Base-by-base conservation (phyloP, 2,329 filamentous ascomycete species). In the Xylaria sp. region DNA sequence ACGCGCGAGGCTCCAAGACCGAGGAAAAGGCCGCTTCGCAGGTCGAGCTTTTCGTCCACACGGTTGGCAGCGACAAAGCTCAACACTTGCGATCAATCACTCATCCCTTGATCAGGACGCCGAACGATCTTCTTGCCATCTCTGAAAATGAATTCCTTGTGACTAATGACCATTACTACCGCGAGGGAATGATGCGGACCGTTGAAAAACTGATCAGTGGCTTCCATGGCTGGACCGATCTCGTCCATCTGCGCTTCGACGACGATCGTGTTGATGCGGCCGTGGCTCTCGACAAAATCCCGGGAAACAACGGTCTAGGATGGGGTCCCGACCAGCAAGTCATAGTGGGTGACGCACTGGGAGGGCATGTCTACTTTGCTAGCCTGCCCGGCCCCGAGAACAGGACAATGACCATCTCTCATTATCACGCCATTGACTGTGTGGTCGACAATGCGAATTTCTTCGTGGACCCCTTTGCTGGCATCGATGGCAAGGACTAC, bases 101-200 rank as follows among this genome's bases (percentile, higher is more conserved):
- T 38, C 78, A 88, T 67, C 79, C 82, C 0, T 65, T 85, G 33
- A 80, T 88, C 47, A 71, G 69, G 9, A 87, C 85, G 0, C 86
- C 86, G 1, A 88, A 88, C 63, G 86, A 89, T 63, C 72, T 89
- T 11, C 72, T 82, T 5, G 83, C 80, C 1, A 67, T 73, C 3
- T 81, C 76, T 0, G 78, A 81, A 0, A 74, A 68, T 11, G 80
- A 80, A 0, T 80, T 88, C 69, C 83, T 84, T 51, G 81, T 87
- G 5, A 87, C 85, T 0, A 88, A 88, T 63, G 86, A 88, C 63
- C 85, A 88, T 55, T 73, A 74, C 65, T 80, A 87, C 69, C 78
- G 76, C 0, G 77, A 82, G 1, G 85, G 85, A 0, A 4, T 70
- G 0, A 69, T 80, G 72, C 78, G 85, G 1, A 8, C 68, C 0